Percentiles rank a stretch among this genome's conserved stretches.
Conservation (phyloP, 176 grass and related monocot genomes). For the Eleusine indica region DNA sequence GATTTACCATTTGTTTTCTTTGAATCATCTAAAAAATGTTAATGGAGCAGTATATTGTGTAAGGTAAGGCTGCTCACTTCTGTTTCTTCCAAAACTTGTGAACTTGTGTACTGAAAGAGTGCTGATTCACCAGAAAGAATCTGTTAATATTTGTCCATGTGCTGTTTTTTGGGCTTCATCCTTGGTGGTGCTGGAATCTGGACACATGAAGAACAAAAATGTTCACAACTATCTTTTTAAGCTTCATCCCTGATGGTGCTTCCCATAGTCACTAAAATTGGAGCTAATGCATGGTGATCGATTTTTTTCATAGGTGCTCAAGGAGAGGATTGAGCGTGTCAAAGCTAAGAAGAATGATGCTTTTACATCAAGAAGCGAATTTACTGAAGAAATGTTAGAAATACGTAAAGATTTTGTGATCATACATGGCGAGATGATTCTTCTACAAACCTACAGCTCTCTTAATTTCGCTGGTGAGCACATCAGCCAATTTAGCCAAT, state of each 20-base stretch:
- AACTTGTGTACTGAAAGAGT: not conserved
- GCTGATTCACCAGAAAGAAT: not conserved
- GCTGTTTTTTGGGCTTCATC: not conserved
- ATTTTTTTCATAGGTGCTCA: conserved; percentile 65
- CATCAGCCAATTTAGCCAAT: not conserved
- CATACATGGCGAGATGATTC: conserved; percentile 97
- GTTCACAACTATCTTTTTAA: not conserved
- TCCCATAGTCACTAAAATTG: not conserved
- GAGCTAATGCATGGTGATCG: not conserved
- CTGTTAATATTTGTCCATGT: not conserved
- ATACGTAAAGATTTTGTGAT: conserved; percentile 94
- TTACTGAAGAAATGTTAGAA: conserved; percentile 91
- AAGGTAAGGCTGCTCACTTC: not conserved
- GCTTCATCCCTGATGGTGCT: too few species aligned
- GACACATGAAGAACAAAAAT: not conserved
- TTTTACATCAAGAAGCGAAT: conserved; percentile 62
- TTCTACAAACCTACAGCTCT: conserved; percentile 90
- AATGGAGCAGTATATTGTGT: not conserved
- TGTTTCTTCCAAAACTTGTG: not conserved
- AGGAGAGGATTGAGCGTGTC: conserved; percentile 88
- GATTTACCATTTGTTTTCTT: not conserved
- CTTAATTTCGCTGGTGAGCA: conserved; percentile 89
- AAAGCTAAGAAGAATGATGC: conserved; percentile 65
- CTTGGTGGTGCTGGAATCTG: conserved; percentile 4
- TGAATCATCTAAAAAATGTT: not conserved